A percentile compares a stretch with the other conserved stretches of the same genome.
These are phyloP conservation scores for Pleurotus giganteus DNA, from an alignment of 768 basidiomycete species.

Conservation along the genomic window DNA sequence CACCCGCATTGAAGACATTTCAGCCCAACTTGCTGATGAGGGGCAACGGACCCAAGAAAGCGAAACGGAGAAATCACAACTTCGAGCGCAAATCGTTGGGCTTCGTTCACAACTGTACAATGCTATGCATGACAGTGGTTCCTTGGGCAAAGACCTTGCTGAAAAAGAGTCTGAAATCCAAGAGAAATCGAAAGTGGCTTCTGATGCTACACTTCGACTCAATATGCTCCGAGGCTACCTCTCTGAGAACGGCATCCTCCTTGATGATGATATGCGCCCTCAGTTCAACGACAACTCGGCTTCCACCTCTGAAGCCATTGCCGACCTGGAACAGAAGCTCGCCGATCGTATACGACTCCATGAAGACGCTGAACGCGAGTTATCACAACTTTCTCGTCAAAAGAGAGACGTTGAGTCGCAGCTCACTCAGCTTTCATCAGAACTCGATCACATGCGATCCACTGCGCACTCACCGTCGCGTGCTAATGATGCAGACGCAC, in stretches of 20 bases:
- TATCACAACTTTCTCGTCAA: constrained; percentile 60
- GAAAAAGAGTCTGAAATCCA: constrained; percentile 63
- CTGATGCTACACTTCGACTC: constrained; percentile 71
- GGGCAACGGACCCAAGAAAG: constrained; percentile 60
- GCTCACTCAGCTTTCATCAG: constrained; percentile 56
- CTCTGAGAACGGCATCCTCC: constrained; percentile 80
- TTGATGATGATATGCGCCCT: constrained; percentile 62
- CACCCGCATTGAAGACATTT: constrained; percentile 67
- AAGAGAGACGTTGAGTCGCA: constrained; percentile 77
- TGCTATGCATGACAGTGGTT: constrained; percentile 66
- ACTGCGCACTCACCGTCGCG: constrained; percentile 50
- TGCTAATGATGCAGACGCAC: constrained; percentile 27
- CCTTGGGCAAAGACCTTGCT: constrained; percentile 65
- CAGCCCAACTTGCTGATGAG: constrained; percentile 65
- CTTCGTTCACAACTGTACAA: constrained; percentile 72
- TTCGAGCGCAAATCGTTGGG: constrained; percentile 73
- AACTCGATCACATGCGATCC: constrained; percentile 66
- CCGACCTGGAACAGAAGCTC: constrained; percentile 77
- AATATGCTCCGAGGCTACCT: constrained; percentile 83
- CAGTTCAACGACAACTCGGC: constrained; percentile 36
- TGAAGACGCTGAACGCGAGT: constrained; percentile 75
- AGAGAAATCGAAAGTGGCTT: constrained; percentile 61
- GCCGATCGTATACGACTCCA: constrained; percentile 69
- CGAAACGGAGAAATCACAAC: constrained; percentile 58
- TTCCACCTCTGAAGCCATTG: constrained; percentile 45